Conservation (phyloP, 805 yeast species). For the Diddensiella caesifluorescens region DNA sequence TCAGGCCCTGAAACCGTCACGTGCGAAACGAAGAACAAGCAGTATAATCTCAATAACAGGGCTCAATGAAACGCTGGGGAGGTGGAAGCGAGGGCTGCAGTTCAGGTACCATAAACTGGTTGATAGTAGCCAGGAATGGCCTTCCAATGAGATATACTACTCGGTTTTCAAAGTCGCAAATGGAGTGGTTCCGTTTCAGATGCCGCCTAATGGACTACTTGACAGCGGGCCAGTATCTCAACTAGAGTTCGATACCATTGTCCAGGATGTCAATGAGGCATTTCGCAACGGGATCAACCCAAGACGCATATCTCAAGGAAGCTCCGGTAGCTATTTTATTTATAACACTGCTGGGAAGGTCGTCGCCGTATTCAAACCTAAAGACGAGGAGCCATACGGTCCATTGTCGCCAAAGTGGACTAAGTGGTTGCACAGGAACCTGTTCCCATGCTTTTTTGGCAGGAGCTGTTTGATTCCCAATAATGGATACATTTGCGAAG, state of each 20-base stretch:
- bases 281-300: constrained; percentile 48
- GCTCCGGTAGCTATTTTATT: constrained; percentile 67
- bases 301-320: constrained; percentile 53
- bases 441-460: constrained; percentile 75
- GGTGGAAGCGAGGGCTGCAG: constrained; percentile 2
- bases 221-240: constrained; percentile 29
- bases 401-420: constrained; percentile 76
- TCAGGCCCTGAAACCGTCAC: not conserved
- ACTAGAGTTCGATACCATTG: constrained; percentile 36
- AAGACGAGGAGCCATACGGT: constrained; percentile 78
- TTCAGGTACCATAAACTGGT: not conserved
- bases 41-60: not conserved
- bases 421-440: constrained; percentile 69
- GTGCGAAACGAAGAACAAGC: not conserved
- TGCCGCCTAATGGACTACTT: constrained; percentile 31
- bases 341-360: constrained; percentile 34
- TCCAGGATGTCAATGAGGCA: constrained; percentile 41
- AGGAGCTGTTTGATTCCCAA: constrained; percentile 68
- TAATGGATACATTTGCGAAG: constrained; percentile 65
- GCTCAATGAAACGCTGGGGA: constrained; percentile 1
- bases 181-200: constrained; percentile 28
- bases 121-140: not conserved
- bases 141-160: constrained; percentile 41
- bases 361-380: constrained; percentile 67
- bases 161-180: constrained; percentile 46